These are phyloP conservation scores for Plasmodium gonderi DNA, from an alignment of 169 alveolate species.

Conservation along the genomic window DNA sequence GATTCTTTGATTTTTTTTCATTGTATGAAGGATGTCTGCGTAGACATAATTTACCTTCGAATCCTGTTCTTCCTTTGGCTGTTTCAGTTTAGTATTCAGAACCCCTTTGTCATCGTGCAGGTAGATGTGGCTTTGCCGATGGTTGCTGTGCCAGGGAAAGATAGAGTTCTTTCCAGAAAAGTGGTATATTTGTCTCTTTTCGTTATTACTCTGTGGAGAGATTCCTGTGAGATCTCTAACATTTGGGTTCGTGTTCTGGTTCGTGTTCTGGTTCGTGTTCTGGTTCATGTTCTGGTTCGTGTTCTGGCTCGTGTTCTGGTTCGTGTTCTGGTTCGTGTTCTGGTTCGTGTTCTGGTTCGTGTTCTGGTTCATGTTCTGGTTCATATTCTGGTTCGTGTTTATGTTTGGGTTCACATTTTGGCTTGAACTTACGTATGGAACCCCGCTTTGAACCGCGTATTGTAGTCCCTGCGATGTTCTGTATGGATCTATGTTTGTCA, in stretches of 20 bases:
- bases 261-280: too few relatives aligned
- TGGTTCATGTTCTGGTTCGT: too few relatives aligned
- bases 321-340: too few relatives aligned
- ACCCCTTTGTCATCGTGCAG: not conserved
- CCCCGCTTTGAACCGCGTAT: not conserved
- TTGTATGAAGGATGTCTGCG: not conserved
- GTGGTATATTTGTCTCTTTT: not conserved
- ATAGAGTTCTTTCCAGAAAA: not conserved
- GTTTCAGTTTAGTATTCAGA: not conserved
- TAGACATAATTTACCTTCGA: not conserved
- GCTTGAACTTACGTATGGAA: not conserved
- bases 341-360: too few relatives aligned
- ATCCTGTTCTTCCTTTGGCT: not conserved
- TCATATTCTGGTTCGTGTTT: too few relatives aligned
- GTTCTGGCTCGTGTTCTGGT: too few relatives aligned
- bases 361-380: too few relatives aligned
- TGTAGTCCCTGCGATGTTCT: not conserved
- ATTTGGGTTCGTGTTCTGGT: not conserved
- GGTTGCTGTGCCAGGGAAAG: not conserved
- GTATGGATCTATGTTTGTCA: too few relatives aligned
- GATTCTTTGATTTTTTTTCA: not conserved
- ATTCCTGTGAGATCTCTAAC: not conserved
- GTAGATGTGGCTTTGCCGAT: not conserved
- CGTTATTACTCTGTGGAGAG: not conserved
- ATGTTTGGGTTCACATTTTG: not conserved